These are phyloP conservation scores for Alternaria ethzedia DNA, from an alignment of 2,329 filamentous ascomycete species.

Conservation along the genomic window DNA sequence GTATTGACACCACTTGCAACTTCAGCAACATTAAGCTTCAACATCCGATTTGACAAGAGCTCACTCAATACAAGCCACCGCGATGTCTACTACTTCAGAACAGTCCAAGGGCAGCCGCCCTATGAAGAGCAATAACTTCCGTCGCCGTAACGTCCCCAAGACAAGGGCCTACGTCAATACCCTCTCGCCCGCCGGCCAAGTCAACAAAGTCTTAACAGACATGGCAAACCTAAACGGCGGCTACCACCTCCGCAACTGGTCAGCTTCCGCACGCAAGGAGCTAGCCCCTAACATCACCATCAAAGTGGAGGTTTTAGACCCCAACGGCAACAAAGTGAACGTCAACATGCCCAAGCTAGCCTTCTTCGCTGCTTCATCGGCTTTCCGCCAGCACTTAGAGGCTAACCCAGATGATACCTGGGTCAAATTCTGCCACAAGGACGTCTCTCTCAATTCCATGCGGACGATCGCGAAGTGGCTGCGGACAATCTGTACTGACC, in stretches of 20 bases:
- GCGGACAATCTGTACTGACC: not conserved
- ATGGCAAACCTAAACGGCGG: slow-evolving; percentile 8
- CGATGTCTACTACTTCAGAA: not conserved
- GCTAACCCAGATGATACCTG: not conserved
- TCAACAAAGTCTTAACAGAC: slow-evolving; percentile 5
- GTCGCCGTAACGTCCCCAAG: not conserved
- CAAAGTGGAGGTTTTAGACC: not conserved
- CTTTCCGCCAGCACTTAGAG: not conserved
- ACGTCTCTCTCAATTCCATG: not conserved
- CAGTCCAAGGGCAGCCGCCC: not conserved
- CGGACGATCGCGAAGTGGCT: slow-evolving; percentile 8
- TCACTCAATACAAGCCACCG: not conserved
- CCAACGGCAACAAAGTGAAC: not conserved
- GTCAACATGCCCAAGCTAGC: slow-evolving; percentile 8
- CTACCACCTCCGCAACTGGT: slow-evolving; percentile 11
- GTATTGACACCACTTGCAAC: not conserved
- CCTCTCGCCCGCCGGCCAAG: slow-evolving; percentile 4
- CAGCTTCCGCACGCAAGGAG: slow-evolving; percentile 5
- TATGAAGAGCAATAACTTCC: not conserved
- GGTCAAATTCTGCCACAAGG: not conserved
- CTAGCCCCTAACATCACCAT: not conserved
- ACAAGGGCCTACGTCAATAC: not conserved
- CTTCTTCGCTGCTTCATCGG: slow-evolving; percentile 8
- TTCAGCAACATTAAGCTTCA: not conserved
- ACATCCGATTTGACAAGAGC: not conserved